Conservation (phyloP, 345 rosid genomes). For the Populus simonii region DNA sequence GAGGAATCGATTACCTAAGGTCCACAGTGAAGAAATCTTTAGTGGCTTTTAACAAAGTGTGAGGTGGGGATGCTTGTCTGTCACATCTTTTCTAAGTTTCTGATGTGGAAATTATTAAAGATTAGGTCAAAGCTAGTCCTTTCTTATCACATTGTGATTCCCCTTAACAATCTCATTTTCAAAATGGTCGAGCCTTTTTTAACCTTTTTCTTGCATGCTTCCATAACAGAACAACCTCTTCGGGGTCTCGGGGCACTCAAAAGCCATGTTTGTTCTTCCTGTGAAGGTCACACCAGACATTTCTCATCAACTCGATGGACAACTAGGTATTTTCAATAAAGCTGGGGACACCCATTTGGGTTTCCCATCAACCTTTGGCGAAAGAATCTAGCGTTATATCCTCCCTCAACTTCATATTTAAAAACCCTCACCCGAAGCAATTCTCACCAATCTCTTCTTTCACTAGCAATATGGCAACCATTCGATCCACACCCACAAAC, state of each 20-base stretch:
- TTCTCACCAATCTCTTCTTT: constrained; percentile 18
- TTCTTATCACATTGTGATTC: constrained; percentile 28
- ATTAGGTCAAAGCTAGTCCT: constrained; percentile 42
- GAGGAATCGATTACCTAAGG: constrained; percentile 35
- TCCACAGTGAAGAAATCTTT: constrained; percentile 25
- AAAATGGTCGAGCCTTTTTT: constrained; percentile 32
- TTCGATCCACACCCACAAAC: constrained; percentile 22
- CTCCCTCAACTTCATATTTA: constrained; percentile 34
- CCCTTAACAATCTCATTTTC: constrained; percentile 25
- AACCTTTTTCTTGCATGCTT: constrained; percentile 40
- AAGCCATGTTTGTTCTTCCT: constrained; percentile 8
- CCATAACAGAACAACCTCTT: constrained; percentile 29
- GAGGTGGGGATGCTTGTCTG: constrained; percentile 33
- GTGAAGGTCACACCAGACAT: constrained; percentile 14
- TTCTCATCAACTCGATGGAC: constrained; percentile 3
- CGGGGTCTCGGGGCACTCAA: constrained; percentile 32
- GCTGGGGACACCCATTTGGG: constrained; percentile 24
- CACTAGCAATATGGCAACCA: constrained; percentile 29
- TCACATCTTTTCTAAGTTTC: constrained; percentile 42
- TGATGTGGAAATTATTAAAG: constrained; percentile 31
- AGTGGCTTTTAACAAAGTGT: constrained; percentile 36
- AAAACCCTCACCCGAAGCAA: constrained; percentile 26
- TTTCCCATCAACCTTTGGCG: constrained; percentile 29
- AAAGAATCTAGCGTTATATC: constrained; percentile 27
- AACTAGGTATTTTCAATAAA: constrained; percentile 25